Percentiles rank a stretch among this genome's conserved stretches.
These are phyloP conservation scores for Colletotrichum sp. DNA, from an alignment of 2,329 filamentous ascomycete species.

Conservation along the genomic window DNA sequence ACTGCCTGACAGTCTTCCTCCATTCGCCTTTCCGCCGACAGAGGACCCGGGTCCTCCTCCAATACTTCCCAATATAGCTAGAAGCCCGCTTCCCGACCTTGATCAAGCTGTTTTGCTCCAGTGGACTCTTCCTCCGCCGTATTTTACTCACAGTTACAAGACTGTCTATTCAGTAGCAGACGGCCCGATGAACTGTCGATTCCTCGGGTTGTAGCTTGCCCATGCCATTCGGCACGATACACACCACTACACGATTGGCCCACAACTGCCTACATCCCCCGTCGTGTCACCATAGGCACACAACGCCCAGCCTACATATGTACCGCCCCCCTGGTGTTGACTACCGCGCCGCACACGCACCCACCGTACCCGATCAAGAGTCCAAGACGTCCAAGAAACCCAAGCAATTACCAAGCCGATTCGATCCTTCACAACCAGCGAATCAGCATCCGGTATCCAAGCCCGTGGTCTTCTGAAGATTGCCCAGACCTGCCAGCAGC, in stretches of 20 bases:
- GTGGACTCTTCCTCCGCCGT: neutral
- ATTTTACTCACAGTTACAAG: neutral
- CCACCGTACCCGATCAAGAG: neutral
- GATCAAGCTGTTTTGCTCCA: neutral
- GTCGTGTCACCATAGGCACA: neutral
- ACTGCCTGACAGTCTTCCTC: neutral
- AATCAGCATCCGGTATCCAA: neutral
- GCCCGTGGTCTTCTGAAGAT: neutral
- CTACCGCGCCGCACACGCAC: neutral
- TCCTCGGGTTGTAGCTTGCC: neutral
- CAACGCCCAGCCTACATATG: neutral
- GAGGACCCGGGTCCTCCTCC: neutral
- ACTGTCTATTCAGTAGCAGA: neutral
- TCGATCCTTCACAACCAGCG: neutral
- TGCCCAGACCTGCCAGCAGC: neutral
- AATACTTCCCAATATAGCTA: neutral
- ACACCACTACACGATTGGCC: neutral
- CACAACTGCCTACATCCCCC: neutral
- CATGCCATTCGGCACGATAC: neutral
- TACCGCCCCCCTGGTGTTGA: neutral
- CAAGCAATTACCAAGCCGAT: slow-evolving; percentile 16
- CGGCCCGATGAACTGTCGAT: neutral
- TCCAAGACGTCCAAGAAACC: slow-evolving; percentile 9
- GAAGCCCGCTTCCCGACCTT: neutral
- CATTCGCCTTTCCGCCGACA: neutral